A percentile compares a stretch with the other conserved stretches of the same genome.
These are phyloP conservation scores for Phytophthora colocasiae DNA, from an alignment of 352 stramenopile species.

Conservation along the genomic window DNA sequence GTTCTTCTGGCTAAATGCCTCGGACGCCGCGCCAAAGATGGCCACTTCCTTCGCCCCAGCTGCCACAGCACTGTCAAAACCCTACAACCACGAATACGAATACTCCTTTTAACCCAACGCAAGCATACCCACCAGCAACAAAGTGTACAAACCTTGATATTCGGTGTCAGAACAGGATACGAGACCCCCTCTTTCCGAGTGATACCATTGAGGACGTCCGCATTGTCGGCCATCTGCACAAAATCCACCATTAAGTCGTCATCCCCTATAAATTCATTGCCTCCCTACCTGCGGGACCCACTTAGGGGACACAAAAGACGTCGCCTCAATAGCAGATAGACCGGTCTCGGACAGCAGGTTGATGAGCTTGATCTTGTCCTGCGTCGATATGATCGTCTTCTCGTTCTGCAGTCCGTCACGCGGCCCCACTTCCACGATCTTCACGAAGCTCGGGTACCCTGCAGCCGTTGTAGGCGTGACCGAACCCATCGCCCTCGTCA, in stretches of 20 bases:
- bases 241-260: not conserved
- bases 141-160: slow-evolving; percentile 73
- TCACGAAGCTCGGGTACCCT: slow-evolving; percentile 78
- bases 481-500: slow-evolving; percentile 20
- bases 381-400: slow-evolving; percentile 83
- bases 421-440: slow-evolving; percentile 95
- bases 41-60: slow-evolving; percentile 93
- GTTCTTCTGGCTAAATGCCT: slow-evolving; percentile 96
- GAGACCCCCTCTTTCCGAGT: slow-evolving; percentile 74
- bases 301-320: slow-evolving; percentile 96
- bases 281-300: slow-evolving; percentile 93
- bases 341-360: slow-evolving; percentile 91
- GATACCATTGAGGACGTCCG: slow-evolving; percentile 90
- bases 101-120: not conserved
- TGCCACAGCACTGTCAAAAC: slow-evolving; percentile 88
- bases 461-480: not conserved
- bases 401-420: slow-evolving; percentile 98
- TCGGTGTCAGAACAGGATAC: slow-evolving; percentile 94
- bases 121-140: not conserved
- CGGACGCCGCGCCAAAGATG: slow-evolving; percentile 96
- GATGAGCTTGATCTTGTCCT: slow-evolving; percentile 94
- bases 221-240: slow-evolving; percentile 94
- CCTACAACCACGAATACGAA: slow-evolving; percentile 36
- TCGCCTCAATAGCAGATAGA: slow-evolving; percentile 92
- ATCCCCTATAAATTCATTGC: no score